These are phyloP conservation scores for Rhododendron vialii DNA, from an alignment of 148 eudicot genomes.

Conservation along the genomic window DNA sequence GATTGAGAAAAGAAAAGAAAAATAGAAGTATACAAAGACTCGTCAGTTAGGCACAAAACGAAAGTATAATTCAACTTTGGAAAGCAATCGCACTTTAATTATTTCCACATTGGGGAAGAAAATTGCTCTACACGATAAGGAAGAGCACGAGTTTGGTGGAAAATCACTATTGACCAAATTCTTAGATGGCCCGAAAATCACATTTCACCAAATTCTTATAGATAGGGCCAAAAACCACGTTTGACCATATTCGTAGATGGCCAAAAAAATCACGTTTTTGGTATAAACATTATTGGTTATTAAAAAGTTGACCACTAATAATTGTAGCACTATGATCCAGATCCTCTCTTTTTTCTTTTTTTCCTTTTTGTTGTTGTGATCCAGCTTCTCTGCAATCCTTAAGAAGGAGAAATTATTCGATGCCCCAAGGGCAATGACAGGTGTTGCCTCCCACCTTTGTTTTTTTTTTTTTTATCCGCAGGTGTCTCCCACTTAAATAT, in stretches of 20 bases:
- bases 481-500: too few relatives aligned
- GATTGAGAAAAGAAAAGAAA: neutral
- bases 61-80: neutral
- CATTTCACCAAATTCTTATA: neutral
- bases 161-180: neutral
- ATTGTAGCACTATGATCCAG: too few relatives aligned
- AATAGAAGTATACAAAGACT: neutral
- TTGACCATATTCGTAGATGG: neutral
- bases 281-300: too few relatives aligned
- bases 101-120: neutral
- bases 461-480: too few relatives aligned
- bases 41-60: neutral
- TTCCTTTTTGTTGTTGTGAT: too few relatives aligned
- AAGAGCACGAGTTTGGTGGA: neutral
- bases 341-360: too few relatives aligned
- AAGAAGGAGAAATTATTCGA: too few relatives aligned
- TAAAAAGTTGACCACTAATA: too few relatives aligned
- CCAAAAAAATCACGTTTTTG: neutral
- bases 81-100: neutral
- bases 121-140: neutral
- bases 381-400: too few relatives aligned
- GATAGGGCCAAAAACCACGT: neutral
- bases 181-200: neutral
- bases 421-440: too few relatives aligned
- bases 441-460: too few relatives aligned